phyloP scores from a whole-genome alignment of 1,139 yeast genomes.

The Scheffersomyces stambukii region DNA sequence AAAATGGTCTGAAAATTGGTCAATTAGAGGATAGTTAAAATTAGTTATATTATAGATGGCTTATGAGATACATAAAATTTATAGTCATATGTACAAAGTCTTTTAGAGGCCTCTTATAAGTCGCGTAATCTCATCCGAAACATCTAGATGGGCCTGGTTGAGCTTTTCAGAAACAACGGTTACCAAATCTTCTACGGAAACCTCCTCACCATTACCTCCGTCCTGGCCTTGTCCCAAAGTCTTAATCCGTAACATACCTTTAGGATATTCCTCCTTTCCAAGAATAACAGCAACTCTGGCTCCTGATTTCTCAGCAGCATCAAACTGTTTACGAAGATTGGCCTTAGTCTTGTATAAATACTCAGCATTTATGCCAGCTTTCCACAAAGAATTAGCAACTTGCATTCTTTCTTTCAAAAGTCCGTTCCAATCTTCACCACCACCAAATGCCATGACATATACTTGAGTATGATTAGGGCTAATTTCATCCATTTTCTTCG shows the following conservation, averaged over 20 bases:
- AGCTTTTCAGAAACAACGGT: slow-evolving; percentile 53
- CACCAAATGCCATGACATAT: slow-evolving; percentile 96
- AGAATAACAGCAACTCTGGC: slow-evolving; percentile 87
- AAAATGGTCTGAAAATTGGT: slow-evolving; percentile 25
- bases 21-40: slow-evolving; percentile 19
- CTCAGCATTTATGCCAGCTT: slow-evolving; percentile 84
- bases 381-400: slow-evolving; percentile 79
- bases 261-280: slow-evolving; percentile 88
- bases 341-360: slow-evolving; percentile 89
- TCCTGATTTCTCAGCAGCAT: slow-evolving; percentile 94
- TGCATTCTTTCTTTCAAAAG: slow-evolving; percentile 88
- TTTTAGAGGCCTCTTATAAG: slow-evolving; percentile 41
- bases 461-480: slow-evolving; percentile 89
- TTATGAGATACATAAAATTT: slow-evolving; percentile 3
- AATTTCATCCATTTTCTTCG: slow-evolving; percentile 53
- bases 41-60: slow-evolving; percentile 25
- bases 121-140: slow-evolving; percentile 56
- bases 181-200: slow-evolving; percentile 58
- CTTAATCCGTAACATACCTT: slow-evolving; percentile 82
- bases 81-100: slow-evolving; percentile 1
- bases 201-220: slow-evolving; percentile 78
- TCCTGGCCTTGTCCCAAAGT: slow-evolving; percentile 84
- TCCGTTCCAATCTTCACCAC: slow-evolving; percentile 94
- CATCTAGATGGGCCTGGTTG: slow-evolving; percentile 36
- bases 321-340: slow-evolving; percentile 92